Evolutionary conservation across 306 rosid genomes (phyloP).

Genomic region (Corylus heterophylla): DNA sequence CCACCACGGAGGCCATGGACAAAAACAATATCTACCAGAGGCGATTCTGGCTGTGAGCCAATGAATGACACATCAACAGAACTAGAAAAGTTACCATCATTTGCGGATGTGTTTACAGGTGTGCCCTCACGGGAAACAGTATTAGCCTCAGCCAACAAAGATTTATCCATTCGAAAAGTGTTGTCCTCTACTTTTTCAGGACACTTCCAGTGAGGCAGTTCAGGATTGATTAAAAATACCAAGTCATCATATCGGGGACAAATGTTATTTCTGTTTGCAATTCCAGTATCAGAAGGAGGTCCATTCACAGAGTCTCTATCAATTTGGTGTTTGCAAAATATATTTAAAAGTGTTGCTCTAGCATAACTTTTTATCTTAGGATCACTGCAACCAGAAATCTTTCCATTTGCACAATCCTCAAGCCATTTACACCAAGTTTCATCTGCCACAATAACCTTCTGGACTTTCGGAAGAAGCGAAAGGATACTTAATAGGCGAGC

Average conservation of each 20-base stretch:
- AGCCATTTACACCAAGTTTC: constrained; percentile 83
- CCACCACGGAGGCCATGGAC: constrained; percentile 97
- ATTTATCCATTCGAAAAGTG: constrained; percentile 30
- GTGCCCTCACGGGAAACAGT: constrained; percentile 37
- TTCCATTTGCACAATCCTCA: constrained; percentile 86
- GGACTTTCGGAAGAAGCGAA: constrained; percentile 72
- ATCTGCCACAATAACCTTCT: constrained; percentile 66
- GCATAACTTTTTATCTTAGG: constrained; percentile 87
- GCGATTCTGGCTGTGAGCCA: constrained; percentile 35
- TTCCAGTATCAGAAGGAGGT: constrained; percentile 36
- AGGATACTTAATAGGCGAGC: constrained; percentile 87
- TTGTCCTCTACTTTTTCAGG: constrained; percentile 42
- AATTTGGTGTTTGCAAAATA: constrained; percentile 51
- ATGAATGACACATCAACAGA: constrained; percentile 37
- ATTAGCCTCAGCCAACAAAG: constrained; percentile 24
- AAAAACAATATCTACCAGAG: constrained; percentile 78
- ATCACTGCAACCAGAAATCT: constrained; percentile 85
- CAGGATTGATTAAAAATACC: constrained; percentile 80
- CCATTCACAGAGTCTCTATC: constrained; percentile 40
- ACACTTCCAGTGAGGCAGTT: constrained; percentile 84
- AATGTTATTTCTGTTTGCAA: constrained; percentile 35
- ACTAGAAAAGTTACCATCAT: constrained; percentile 38
- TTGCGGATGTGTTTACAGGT: constrained; percentile 28
- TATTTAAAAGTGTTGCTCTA: constrained; percentile 69
- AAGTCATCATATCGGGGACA: constrained; percentile 81